A percentile compares a stretch with the other conserved stretches of the same genome.
Conservation (phyloP, 1,284 basidiomycete genomes). For the Peniophora sp. region DNA sequence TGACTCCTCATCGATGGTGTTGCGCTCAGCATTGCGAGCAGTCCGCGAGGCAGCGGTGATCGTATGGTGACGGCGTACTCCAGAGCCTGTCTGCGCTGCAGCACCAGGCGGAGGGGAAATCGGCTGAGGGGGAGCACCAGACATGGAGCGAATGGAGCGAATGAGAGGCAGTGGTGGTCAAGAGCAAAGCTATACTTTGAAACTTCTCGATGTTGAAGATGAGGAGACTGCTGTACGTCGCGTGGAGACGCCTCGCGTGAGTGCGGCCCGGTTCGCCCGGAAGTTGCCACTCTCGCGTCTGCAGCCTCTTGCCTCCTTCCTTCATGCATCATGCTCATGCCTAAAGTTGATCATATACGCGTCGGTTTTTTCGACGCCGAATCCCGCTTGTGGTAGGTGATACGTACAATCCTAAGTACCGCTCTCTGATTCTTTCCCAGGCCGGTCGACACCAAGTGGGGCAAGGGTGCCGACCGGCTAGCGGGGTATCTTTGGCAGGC, state of each 20-base stretch:
- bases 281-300: background rate
- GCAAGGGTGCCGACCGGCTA: too few relatives aligned
- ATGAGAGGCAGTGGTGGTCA: conserved; percentile 5
- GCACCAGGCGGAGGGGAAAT: conserved; percentile 26
- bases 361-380: too few relatives aligned
- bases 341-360: too few relatives aligned
- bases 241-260: background rate
- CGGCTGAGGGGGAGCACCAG: conserved; percentile 22
- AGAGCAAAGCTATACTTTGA: background rate
- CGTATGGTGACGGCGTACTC: conserved; percentile 73
- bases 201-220: background rate
- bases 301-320: background rate
- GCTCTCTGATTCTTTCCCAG: too few relatives aligned
- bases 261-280: background rate
- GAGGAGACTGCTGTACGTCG: background rate
- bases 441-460: too few relatives aligned
- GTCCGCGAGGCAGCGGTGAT: conserved; percentile 70
- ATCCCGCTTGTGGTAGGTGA: too few relatives aligned
- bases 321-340: too few relatives aligned
- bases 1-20: conserved; percentile 60
- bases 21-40: conserved; percentile 50
- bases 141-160: conserved; percentile 19
- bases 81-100: conserved; percentile 16
- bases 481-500: too few relatives aligned
- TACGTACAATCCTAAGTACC: too few relatives aligned